Conservation (phyloP, 192 early-diverging fungal genomes). For the Rhizoclosmatium globosum region DNA sequence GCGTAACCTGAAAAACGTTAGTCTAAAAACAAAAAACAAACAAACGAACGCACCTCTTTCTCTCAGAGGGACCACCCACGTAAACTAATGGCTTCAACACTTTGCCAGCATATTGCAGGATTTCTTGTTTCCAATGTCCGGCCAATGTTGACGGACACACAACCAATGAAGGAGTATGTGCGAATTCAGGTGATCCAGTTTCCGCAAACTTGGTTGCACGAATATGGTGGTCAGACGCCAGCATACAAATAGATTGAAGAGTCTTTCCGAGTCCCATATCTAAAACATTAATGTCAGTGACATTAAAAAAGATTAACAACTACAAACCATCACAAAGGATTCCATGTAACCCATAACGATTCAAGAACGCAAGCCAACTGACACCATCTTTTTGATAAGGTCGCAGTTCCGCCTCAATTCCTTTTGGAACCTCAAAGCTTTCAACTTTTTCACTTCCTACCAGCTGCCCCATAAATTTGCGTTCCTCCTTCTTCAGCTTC, state of each 20-base stretch:
- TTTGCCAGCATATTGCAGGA: conserved; percentile 75
- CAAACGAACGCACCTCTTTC: conserved; percentile 57
- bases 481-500: conserved; percentile 84
- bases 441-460: conserved; percentile 89
- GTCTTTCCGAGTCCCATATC: conserved; percentile 99
- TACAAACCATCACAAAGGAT: conserved; percentile 90
- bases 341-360: conserved; percentile 96
- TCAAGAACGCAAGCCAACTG: conserved; percentile 98
- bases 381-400: conserved; percentile 99
- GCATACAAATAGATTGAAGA: conserved; percentile 93
- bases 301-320: conserved; percentile 11
- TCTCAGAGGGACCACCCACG: conserved; percentile 80
- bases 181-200: conserved; percentile 65
- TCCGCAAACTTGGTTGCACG: conserved; percentile 66
- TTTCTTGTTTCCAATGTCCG: conserved; percentile 97
- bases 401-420: conserved; percentile 92
- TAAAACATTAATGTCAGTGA: conserved; percentile 25
- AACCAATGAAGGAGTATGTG: conserved; percentile 85
- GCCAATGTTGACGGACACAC: conserved; percentile 96
- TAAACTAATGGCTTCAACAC: conserved; percentile 85
- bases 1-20: conserved; percentile 38
- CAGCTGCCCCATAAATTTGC: conserved; percentile 93
- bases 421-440: conserved; percentile 84
- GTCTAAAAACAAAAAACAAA: not conserved
- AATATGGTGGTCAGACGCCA: conserved; percentile 87